A percentile compares a stretch with the other conserved stretches of the same genome.
phyloP scores from a whole-genome alignment of 768 basidiomycete species.

The Chiua virens region DNA sequence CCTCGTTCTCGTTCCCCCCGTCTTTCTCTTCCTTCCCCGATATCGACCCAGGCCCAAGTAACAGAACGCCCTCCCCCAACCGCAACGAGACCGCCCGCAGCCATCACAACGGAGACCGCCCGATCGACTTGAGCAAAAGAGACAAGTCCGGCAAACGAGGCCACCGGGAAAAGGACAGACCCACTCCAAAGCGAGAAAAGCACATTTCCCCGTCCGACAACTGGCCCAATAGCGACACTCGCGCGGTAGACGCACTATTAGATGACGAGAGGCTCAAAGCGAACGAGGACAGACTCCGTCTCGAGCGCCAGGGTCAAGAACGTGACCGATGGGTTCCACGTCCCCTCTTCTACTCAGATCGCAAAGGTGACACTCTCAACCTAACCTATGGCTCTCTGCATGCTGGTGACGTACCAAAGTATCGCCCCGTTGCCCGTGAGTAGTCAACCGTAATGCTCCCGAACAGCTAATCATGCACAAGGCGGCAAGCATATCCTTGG shows the following conservation, averaged over 20 bases:
- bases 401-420: slow-evolving; percentile 64
- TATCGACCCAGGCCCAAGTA: slow-evolving; percentile 45
- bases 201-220: slow-evolving; percentile 25
- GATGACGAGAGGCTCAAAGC: slow-evolving; percentile 35
- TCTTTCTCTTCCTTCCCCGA: slow-evolving; percentile 74
- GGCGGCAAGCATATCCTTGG: slow-evolving; percentile 59
- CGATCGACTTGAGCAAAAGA: slow-evolving; percentile 12
- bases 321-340: slow-evolving; percentile 27
- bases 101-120: slow-evolving; percentile 11
- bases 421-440: slow-evolving; percentile 60
- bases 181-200: slow-evolving; percentile 30
- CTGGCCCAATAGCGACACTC: slow-evolving; percentile 21
- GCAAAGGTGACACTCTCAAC: slow-evolving; percentile 64
- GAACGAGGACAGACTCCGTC: slow-evolving; percentile 34
- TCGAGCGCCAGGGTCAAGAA: slow-evolving; percentile 18
- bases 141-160: slow-evolving; percentile 23
- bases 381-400: slow-evolving; percentile 67
- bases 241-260: slow-evolving; percentile 8
- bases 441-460: slow-evolving; percentile 2
- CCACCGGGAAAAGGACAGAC: slow-evolving; percentile 32
- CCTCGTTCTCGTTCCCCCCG: slow-evolving; percentile 63
- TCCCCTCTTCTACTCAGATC: slow-evolving; percentile 59
- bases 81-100: slow-evolving; percentile 16
- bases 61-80: slow-evolving; percentile 16
- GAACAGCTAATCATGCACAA: slow-evolving; percentile 51